These are phyloP conservation scores for Exobasidium rhododendri DNA, from an alignment of 1,284 basidiomycete species.

Conservation along the genomic window DNA sequence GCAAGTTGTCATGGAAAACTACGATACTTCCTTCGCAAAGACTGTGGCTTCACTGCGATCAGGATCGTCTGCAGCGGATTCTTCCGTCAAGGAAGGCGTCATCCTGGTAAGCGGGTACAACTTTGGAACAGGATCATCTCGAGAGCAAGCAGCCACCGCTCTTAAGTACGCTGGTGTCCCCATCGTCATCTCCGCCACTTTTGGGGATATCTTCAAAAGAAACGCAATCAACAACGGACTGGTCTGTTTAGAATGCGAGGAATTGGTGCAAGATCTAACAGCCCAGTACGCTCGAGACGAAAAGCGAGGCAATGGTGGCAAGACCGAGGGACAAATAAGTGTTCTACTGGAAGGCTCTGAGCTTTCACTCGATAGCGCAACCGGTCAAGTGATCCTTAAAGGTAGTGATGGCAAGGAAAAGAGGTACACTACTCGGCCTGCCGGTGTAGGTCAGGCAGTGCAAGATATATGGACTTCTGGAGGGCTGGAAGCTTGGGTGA, in stretches of 20 bases:
- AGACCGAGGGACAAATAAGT: slow-evolving; percentile 34
- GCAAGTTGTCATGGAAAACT: slow-evolving; percentile 95
- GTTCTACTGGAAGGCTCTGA: slow-evolving; percentile 38
- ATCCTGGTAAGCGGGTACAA: slow-evolving; percentile 92
- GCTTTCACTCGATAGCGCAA: slow-evolving; percentile 29
- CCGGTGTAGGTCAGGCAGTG: slow-evolving; percentile 48
- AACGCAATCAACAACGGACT: slow-evolving; percentile 99
- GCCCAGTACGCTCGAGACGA: slow-evolving; percentile 69
- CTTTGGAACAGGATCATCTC: slow-evolving; percentile 97
- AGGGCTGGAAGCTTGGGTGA: slow-evolving; percentile 51
- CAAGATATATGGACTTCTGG: slow-evolving; percentile 54
- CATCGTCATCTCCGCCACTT: slow-evolving; percentile 89
- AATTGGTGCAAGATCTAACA: slow-evolving; percentile 82
- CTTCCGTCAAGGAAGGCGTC: slow-evolving; percentile 61
- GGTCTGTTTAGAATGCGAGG: slow-evolving; percentile 87
- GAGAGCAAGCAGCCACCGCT: slow-evolving; percentile 96
- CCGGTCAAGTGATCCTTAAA: slow-evolving; percentile 27
- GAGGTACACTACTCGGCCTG: slow-evolving; percentile 40
- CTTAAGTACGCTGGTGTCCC: slow-evolving; percentile 90
- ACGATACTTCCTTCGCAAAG: slow-evolving; percentile 80
- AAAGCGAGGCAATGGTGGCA: slow-evolving; percentile 61
- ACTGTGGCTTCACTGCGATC: slow-evolving; percentile 66
- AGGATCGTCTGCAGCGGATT: background rate
- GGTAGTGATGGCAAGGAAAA: slow-evolving; percentile 14
- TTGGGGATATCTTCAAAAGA: slow-evolving; percentile 98